Evolutionary conservation across 192 early-diverging fungal genomes (phyloP).

Genomic region (Backusella mclennaniae): DNA sequence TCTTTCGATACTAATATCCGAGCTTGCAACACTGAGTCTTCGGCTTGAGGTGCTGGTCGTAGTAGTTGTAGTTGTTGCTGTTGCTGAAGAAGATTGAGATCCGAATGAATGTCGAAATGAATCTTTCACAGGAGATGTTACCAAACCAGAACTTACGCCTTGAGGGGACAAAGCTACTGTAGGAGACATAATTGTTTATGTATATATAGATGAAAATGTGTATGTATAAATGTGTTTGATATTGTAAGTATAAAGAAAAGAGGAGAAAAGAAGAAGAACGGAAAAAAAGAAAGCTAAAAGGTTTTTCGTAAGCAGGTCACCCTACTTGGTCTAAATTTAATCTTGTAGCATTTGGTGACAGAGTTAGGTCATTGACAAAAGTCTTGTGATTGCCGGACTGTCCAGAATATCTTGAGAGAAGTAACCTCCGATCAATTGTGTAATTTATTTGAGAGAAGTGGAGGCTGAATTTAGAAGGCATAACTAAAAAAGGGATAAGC

Average conservation of each 20-base stretch:
- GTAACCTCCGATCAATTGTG: constrained; percentile 3
- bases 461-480: constrained; percentile 2
- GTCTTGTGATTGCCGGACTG: constrained; percentile 1
- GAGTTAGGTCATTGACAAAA: constrained; percentile 3
- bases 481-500: background rate
- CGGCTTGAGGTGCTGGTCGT: background rate
- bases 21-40: background rate
- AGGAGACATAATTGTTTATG: background rate
- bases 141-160: background rate
- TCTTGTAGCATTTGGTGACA: background rate
- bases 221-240: background rate
- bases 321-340: constrained; percentile 3
- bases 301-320: background rate
- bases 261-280: background rate
- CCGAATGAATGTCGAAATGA: constrained; percentile 7
- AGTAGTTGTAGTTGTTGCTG: background rate
- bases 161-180: background rate
- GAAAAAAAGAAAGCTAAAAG: background rate
- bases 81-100: constrained; percentile 4
- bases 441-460: background rate
- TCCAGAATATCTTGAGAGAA: background rate
- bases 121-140: background rate
- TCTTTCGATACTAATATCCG: background rate
- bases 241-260: background rate
- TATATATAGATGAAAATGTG: background rate